Evolutionary conservation across 371 early-diverging fungal genomes (phyloP), one percentile per base, ranked within the genome.

Genomic region (Ordospora colligata): DNA sequence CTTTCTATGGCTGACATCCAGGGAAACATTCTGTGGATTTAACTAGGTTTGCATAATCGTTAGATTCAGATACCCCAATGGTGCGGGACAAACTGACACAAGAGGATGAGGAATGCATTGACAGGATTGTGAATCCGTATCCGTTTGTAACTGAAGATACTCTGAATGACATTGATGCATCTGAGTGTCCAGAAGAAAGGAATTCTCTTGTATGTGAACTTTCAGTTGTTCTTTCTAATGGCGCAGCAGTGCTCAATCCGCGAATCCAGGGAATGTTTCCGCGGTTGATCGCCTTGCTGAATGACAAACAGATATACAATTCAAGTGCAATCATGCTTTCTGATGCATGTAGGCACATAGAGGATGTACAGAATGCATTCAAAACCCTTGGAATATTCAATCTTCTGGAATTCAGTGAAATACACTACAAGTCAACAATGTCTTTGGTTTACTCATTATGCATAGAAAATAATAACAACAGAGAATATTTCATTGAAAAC

Each of bases 91-190:
- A 19, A 19, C 19, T 58, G 32, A 58, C 58, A 27, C 7, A 65
- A 22, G 23, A 22, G 21, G 47, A 58, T 9, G 70, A 70, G 25
- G 70, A 70, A 46, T 32, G 22, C 40, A 23, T 70, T 17, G 62
- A 70, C n/a, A 22, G 53, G n/a, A 70, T 70, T 44, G 23, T 70
- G 23, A 70, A 70, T 58, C 70, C 70, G 53, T 62, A 70, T 45
- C 58, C 58, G 2, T 25, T 54, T 14, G 58, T 54, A 11, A 58
- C 58, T 21, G 70, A 70, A 19, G 47, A 70, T 19, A 46, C 70
- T 4, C 58, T 70, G 17, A 70, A 70, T 17, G 54, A 22, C 52
- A 53, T 70, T 14, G 37, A 70, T 22, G 27, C n/a, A 1, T 37
- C 42, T 11, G 27, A 0, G 10, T 37, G 27, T 19, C 44, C 47